These are phyloP conservation scores for Magnolia changhungtana DNA, from an alignment of 164 flowering plant genomes.

Conservation along the genomic window DNA sequence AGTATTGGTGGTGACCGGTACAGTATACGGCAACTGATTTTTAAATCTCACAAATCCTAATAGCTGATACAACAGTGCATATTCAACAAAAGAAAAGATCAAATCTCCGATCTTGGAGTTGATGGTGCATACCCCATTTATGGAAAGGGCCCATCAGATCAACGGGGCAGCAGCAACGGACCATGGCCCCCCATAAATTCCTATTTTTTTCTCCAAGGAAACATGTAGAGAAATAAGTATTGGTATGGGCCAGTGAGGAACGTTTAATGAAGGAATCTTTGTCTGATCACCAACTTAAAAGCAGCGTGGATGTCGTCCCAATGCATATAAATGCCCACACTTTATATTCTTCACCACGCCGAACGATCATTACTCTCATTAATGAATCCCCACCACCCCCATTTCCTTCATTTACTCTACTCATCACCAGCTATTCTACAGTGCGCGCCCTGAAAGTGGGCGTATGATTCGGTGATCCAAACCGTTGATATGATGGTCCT, in stretches of 20 bases:
- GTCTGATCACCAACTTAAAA: slow-evolving; percentile 5
- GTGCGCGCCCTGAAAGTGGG: too few relatives aligned
- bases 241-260: neutral
- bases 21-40: too few relatives aligned
- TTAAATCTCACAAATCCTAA: too few relatives aligned
- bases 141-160: neutral
- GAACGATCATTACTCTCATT: slow-evolving; percentile 4
- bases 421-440: neutral
- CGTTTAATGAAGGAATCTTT: slow-evolving; percentile 12
- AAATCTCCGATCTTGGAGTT: too few relatives aligned
- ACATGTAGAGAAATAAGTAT: neutral
- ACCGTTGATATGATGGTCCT: too few relatives aligned
- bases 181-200: neutral
- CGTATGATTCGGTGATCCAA: too few relatives aligned
- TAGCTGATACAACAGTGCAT: too few relatives aligned
- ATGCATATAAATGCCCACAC: slow-evolving; percentile 7
- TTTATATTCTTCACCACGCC: slow-evolving; percentile 10
- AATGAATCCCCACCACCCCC: neutral
- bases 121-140: too few relatives aligned
- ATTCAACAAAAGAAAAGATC: too few relatives aligned
- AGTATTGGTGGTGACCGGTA: too few relatives aligned
- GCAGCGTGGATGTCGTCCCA: neutral
- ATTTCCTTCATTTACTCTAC: neutral
- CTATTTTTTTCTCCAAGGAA: neutral
- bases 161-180: neutral